phyloP scores from a whole-genome alignment of 176 grass and related monocot species.

The Tillandsia fasciculata region DNA sequence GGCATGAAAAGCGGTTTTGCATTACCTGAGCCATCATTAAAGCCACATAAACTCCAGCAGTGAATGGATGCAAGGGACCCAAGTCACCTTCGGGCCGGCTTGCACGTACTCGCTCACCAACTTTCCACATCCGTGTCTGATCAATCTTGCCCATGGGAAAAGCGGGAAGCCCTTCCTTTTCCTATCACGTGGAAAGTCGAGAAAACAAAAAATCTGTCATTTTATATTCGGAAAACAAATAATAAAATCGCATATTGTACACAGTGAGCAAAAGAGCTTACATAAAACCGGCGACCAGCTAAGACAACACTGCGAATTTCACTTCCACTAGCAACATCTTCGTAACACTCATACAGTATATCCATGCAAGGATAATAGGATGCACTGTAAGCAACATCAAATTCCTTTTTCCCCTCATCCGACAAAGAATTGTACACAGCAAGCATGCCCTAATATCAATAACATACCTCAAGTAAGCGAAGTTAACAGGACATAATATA shows the following conservation, averaged over 20 bases:
- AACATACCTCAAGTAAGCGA: not conserved
- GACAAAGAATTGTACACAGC: slow-evolving; percentile 55
- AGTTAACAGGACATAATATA: not conserved
- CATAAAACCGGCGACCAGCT: slow-evolving; percentile 55
- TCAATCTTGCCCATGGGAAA: slow-evolving; percentile 75
- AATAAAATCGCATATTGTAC: not conserved
- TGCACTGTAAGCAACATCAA: slow-evolving; percentile 58
- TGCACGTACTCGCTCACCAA: slow-evolving; percentile 50
- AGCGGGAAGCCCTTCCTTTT: slow-evolving; percentile 73
- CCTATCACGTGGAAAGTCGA: slow-evolving; percentile 28
- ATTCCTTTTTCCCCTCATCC: slow-evolving; percentile 59
- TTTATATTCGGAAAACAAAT: not conserved
- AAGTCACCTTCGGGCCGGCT: slow-evolving; percentile 37
- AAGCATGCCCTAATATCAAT: slow-evolving; percentile 47
- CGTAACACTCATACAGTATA: slow-evolving; percentile 58
- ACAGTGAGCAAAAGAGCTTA: slow-evolving; percentile 20
- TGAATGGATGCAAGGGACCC: slow-evolving; percentile 38
- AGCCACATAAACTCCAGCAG: slow-evolving; percentile 58
- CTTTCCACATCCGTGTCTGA: slow-evolving; percentile 79
- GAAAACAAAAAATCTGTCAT: not conserved
- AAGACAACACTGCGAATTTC: slow-evolving; percentile 86
- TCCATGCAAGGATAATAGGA: slow-evolving; percentile 72
- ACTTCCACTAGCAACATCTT: slow-evolving; percentile 61
- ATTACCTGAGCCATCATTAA: slow-evolving; percentile 89
- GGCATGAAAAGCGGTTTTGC: not conserved